Conservation (phyloP, 345 rosid genomes). For the Heritiera littoralis region DNA sequence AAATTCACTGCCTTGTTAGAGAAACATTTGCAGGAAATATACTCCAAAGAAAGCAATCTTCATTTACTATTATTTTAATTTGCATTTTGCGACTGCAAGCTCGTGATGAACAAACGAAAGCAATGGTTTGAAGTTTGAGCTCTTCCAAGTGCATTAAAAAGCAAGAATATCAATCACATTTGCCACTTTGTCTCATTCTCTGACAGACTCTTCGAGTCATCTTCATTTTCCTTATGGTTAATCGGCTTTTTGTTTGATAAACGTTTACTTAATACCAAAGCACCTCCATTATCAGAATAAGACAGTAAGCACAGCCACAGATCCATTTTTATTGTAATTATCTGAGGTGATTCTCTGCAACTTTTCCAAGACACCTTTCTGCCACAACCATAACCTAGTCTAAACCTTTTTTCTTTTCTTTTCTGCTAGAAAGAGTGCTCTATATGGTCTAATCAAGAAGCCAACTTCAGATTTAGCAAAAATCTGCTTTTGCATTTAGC, state of each 20-base stretch:
- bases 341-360: slow-evolving; percentile 23
- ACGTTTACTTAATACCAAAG: too few species aligned
- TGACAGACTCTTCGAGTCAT: neutral
- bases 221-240: neutral
- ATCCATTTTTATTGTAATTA: slow-evolving; percentile 5
- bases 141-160: neutral
- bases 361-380: slow-evolving; percentile 26
- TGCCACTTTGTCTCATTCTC: slow-evolving; percentile 27
- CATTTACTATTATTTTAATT: neutral
- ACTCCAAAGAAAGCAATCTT: slow-evolving; percentile 3
- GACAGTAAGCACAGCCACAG: too few species aligned
- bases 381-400: slow-evolving; percentile 2
- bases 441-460: slow-evolving; percentile 2
- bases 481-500: neutral
- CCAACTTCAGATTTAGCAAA: neutral
- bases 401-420: neutral
- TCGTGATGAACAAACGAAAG: neutral
- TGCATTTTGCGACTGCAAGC: too few species aligned
- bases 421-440: neutral
- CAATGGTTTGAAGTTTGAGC: neutral
- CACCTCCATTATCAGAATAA: too few species aligned
- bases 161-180: neutral
- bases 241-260: neutral
- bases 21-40: neutral
- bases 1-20: neutral